A percentile compares a stretch with the other conserved stretches of the same genome.
These are phyloP conservation scores for Geotrichum restrictum DNA, from an alignment of 1,139 yeast genomes.

Conservation along the genomic window DNA sequence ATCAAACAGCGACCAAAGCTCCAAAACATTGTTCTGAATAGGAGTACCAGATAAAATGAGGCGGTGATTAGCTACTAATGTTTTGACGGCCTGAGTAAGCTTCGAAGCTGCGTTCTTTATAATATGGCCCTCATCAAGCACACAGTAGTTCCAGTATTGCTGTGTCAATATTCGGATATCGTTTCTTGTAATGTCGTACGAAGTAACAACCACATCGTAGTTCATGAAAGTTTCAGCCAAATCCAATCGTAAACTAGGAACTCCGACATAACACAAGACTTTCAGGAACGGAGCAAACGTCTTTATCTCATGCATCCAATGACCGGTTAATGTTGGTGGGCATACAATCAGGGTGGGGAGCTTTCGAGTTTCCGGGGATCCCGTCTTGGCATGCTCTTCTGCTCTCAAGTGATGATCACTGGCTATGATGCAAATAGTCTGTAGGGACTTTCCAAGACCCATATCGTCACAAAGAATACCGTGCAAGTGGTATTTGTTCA, in stretches of 20 bases:
- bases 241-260: conserved; percentile 67
- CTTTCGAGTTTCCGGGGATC: conserved; percentile 63
- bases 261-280: conserved; percentile 85
- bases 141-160: conserved; percentile 86
- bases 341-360: conserved; percentile 85
- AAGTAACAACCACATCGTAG: conserved; percentile 84
- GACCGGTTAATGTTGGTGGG: conserved; percentile 97
- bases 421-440: conserved; percentile 93
- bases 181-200: conserved; percentile 93
- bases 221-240: conserved; percentile 52
- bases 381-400: conserved; percentile 56
- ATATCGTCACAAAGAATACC: conserved; percentile 98
- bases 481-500: conserved; percentile 90
- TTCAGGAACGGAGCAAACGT: conserved; percentile 87
- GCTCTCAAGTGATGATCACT: conserved; percentile 89
- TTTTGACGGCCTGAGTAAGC: conserved; percentile 81
- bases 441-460: conserved; percentile 97
- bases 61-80: conserved; percentile 79
- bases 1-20: conserved; percentile 95
- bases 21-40: conserved; percentile 93
- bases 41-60: conserved; percentile 95
- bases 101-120: conserved; percentile 89
- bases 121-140: conserved; percentile 95
- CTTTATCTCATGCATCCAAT: conserved; percentile 94
- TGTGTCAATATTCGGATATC: conserved; percentile 64